A percentile compares a stretch with the other conserved stretches of the same genome.
Evolutionary conservation across 257 asterid genomes (phyloP).

Genomic region (Solanum sitiens): DNA sequence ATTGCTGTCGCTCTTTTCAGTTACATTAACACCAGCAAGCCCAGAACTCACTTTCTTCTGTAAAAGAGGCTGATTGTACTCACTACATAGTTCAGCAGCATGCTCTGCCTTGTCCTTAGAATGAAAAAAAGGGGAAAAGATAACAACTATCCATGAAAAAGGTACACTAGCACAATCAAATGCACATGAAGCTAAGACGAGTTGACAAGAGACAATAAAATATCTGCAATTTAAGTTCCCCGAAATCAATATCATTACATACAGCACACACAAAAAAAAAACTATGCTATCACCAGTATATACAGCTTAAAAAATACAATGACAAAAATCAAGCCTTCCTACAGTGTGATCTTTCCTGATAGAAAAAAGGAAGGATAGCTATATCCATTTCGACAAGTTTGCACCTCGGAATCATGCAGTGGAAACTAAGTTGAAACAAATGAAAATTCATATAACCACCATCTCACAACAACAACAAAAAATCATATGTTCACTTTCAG

Average conservation of each 20-base stretch:
- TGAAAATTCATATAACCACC: background rate
- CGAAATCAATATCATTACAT: background rate
- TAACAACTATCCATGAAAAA: background rate
- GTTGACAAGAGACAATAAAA: background rate
- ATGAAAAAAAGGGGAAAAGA: background rate
- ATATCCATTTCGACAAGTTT: background rate
- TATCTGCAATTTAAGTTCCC: background rate
- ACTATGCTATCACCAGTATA: background rate
- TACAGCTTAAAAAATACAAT: background rate
- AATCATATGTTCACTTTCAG: background rate
- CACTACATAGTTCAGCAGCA: slow-evolving; percentile 2
- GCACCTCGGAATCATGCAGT: background rate
- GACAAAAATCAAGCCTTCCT: background rate
- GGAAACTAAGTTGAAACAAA: background rate
- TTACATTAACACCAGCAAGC: slow-evolving; percentile 2
- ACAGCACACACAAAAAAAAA: background rate
- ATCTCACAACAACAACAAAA: background rate
- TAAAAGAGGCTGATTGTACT: background rate
- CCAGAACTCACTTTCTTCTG: background rate
- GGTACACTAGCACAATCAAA: background rate
- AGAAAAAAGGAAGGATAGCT: background rate
- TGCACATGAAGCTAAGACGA: background rate
- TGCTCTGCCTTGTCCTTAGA: slow-evolving; percentile 2
- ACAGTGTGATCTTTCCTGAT: background rate
- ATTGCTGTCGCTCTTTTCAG: background rate